Base-by-base conservation (phyloP, 2,329 filamentous ascomycete species). In the Colletotrichum sp. region DNA sequence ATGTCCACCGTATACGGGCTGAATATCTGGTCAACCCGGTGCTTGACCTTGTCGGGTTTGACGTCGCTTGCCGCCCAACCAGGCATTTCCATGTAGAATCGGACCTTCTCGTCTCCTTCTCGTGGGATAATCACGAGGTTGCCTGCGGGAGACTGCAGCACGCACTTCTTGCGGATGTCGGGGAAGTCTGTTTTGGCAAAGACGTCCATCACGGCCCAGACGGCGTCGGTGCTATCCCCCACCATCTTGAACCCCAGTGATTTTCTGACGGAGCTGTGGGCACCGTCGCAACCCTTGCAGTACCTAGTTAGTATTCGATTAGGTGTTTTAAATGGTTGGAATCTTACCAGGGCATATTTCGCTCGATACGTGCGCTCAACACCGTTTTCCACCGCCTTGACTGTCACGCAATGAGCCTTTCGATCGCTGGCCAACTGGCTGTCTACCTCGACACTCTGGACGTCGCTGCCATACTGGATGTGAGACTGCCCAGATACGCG, bases 111-210 rank as follows among this genome's bases (percentile, higher is more conserved):
- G 60, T 89, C 74, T 2, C 74, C 84, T 81, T 94, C 92, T 10
- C 92, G 87, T 1, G 93, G 93, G 72, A 96, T 96, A 6, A 96
- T 92, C 90, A 96, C 94, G 80, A 96, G 28, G 6, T 69, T 75
- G 2, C 74, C 74, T 81, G 86, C 83, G 0, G 84, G 81, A 0
- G 91, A 91, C 77, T 91, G 89, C 30, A 93, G 86, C 0, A 89
- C 85, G 10, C 83, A 85, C 76, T 91, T 89, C 78, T 89, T 89
- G 64, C 92, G 88, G 68, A 93, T 91, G 77, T 94, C 92, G 0
- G 91, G 91, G 74, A 93, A 93, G 76, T 89, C 84, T 2, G 91
- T 93, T 36, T 84, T 86, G 1, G 88, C 87, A 30, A 89, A 88
- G 15, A 91, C 80, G 77, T 92, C 91, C 79, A 91, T 89, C 4